These are phyloP conservation scores for Pseudopithomyces chartarum DNA, from an alignment of 2,329 filamentous ascomycete species.

Conservation along the genomic window DNA sequence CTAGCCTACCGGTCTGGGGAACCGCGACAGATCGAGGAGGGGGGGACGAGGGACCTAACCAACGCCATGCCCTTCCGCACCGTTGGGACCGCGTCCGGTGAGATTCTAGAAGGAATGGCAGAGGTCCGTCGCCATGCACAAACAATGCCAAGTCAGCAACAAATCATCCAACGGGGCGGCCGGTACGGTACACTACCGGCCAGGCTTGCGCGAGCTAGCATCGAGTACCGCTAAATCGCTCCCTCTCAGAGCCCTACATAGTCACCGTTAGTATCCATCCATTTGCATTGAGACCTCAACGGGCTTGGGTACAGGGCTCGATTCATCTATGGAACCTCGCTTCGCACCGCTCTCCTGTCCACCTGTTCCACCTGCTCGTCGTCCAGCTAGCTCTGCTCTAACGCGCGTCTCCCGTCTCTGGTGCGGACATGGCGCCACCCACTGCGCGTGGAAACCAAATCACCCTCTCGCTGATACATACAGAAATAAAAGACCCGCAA, in stretches of 20 bases:
- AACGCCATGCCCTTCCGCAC: no score
- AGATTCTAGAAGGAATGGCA: no score
- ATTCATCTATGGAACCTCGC: conserved; percentile 18
- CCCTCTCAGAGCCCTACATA: not conserved
- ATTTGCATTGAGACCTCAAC: not conserved
- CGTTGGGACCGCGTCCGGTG: no score
- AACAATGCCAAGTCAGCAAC: no score
- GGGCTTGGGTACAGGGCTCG: conserved; percentile 11
- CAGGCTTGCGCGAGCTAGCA: no score
- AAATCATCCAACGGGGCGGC: no score
- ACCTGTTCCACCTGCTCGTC: not conserved
- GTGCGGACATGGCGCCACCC: conserved; percentile 2
- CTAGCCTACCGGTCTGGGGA: not conserved
- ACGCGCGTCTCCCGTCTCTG: not conserved
- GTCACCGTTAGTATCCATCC: not conserved
- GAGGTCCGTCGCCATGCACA: no score
- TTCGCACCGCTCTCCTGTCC: not conserved
- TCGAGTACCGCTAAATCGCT: not conserved
- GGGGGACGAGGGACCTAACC: not conserved
- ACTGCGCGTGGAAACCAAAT: conserved; percentile 3
- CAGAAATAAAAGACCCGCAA: not conserved
- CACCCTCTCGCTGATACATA: not conserved
- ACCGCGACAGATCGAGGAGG: not conserved
- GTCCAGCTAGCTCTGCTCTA: not conserved
- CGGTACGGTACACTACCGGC: no score